phyloP scores from a whole-genome alignment of 352 stramenopile genomes.

The Globisporangium echinulatum region DNA sequence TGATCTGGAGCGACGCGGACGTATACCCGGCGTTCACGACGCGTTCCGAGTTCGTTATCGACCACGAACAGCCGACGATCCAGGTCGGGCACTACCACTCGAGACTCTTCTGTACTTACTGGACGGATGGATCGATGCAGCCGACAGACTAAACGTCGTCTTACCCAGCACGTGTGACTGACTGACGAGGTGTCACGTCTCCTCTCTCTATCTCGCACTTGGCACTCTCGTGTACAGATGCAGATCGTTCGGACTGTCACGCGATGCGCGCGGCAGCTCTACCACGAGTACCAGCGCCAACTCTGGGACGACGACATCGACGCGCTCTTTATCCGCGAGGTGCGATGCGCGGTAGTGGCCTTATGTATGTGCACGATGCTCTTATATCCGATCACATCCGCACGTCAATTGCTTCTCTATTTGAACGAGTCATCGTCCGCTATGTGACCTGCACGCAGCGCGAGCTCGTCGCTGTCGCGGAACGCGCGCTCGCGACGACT shows the following conservation, averaged over 20 bases:
- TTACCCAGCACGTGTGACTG: background rate
- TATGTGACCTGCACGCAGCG: conserved; percentile 3
- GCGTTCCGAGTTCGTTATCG: conserved; percentile 37
- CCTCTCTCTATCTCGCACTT: no score
- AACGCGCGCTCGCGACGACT: conserved; percentile 41
- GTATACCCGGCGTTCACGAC: conserved; percentile 66
- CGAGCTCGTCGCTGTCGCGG: conserved; percentile 28
- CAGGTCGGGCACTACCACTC: conserved; percentile 13
- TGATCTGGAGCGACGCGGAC: conserved; percentile 77
- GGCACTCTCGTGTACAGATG: conserved; percentile 29
- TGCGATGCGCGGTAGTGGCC: background rate
- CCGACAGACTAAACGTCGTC: no score
- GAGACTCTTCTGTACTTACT: no score
- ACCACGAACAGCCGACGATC: conserved; percentile 57
- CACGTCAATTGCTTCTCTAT: background rate
- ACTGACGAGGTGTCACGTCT: no score
- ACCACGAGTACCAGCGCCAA: conserved; percentile 73
- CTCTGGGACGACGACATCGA: conserved; percentile 71
- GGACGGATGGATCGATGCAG: no score
- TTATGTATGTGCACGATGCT: background rate
- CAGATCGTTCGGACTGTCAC: conserved; percentile 66
- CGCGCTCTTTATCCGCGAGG: conserved; percentile 29
- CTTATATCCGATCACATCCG: background rate
- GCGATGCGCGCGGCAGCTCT: conserved; percentile 50
- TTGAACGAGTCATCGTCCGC: background rate